A percentile compares a stretch with the other conserved stretches of the same genome.
phyloP scores from a whole-genome alignment of 2,329 filamentous ascomycete genomes.

The Calonectria ilicicola region DNA sequence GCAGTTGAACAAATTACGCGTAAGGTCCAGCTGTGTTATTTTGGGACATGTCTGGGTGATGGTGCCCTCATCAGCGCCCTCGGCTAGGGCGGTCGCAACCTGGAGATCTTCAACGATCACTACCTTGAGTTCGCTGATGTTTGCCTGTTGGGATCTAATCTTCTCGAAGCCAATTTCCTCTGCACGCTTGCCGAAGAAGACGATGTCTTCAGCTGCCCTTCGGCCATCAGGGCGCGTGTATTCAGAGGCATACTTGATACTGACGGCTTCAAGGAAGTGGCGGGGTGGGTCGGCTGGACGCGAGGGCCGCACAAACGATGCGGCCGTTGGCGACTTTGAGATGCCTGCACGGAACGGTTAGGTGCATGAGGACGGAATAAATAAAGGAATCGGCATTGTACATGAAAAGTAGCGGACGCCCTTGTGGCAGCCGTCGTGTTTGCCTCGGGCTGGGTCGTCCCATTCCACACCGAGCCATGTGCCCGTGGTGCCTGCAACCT shows the following conservation, averaged over 20 bases:
- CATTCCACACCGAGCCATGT: conserved; percentile 96
- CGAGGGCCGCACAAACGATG: conserved; percentile 87
- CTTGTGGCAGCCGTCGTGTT: conserved; percentile 88
- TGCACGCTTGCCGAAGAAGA: conserved; percentile 83
- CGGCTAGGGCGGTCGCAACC: conserved; percentile 59
- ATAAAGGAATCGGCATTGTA: conserved; percentile 54
- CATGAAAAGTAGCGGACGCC: conserved; percentile 86
- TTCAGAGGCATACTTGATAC: conserved; percentile 84
- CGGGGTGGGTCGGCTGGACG: conserved; percentile 75
- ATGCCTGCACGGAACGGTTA: conserved; percentile 57
- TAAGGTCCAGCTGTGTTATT: conserved; percentile 85
- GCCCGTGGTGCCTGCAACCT: conserved; percentile 80
- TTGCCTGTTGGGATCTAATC: conserved; percentile 82
- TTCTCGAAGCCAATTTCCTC: conserved; percentile 98
- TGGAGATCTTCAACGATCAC: conserved; percentile 84
- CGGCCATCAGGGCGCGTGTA: conserved; percentile 52
- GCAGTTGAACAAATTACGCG: conserved; percentile 81
- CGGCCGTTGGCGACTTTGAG: conserved; percentile 75
- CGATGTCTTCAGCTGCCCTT: conserved; percentile 61
- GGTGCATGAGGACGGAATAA: neutral
- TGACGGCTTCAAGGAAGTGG: conserved; percentile 83
- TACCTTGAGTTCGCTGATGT: conserved; percentile 81
- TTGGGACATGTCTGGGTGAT: conserved; percentile 70
- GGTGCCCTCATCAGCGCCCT: conserved; percentile 44
- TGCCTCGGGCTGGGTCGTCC: conserved; percentile 88